Percentiles rank a stretch among this genome's conserved stretches.
Conservation (phyloP, 768 basidiomycete species). For the Boletellus emodensis region DNA sequence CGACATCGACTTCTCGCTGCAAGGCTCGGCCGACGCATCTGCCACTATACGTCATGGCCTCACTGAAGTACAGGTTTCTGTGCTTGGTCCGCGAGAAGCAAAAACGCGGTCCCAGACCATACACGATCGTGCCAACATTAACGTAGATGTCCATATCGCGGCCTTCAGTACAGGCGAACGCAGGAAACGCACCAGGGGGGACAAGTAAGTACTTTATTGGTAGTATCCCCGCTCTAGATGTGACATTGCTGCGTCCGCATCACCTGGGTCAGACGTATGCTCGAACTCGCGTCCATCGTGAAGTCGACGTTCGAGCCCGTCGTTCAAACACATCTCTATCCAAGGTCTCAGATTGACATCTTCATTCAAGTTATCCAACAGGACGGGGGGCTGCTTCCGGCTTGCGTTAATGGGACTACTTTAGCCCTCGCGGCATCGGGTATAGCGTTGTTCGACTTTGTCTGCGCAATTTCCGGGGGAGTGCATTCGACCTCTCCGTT, state of each 20-base stretch:
- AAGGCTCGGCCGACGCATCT: conserved; percentile 80
- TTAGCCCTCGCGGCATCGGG: conserved; percentile 89
- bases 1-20: conserved; percentile 69
- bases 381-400: conserved; percentile 87
- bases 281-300: conserved; percentile 83
- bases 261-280: conserved; percentile 57
- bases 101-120: conserved; percentile 73
- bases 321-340: conserved; percentile 85
- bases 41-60: conserved; percentile 84
- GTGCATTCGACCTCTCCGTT: conserved; percentile 78
- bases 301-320: conserved; percentile 97
- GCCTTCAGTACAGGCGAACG: conserved; percentile 84
- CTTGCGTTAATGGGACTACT: conserved; percentile 93
- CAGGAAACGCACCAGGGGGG: conserved; percentile 70
- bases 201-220: conserved; percentile 63
- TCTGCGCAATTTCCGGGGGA: conserved; percentile 85
- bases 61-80: conserved; percentile 81
- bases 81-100: conserved; percentile 91
- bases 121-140: conserved; percentile 85
- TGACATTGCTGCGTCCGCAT: background rate
- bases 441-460: conserved; percentile 85
- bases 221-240: background rate
- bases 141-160: conserved; percentile 84
- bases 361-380: conserved; percentile 90
- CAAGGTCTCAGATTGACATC: conserved; percentile 92